Percentiles rank a stretch among this genome's conserved stretches.
These are phyloP conservation scores for Breynia disticha DNA, from an alignment of 441 rosid genomes.

Conservation along the genomic window DNA sequence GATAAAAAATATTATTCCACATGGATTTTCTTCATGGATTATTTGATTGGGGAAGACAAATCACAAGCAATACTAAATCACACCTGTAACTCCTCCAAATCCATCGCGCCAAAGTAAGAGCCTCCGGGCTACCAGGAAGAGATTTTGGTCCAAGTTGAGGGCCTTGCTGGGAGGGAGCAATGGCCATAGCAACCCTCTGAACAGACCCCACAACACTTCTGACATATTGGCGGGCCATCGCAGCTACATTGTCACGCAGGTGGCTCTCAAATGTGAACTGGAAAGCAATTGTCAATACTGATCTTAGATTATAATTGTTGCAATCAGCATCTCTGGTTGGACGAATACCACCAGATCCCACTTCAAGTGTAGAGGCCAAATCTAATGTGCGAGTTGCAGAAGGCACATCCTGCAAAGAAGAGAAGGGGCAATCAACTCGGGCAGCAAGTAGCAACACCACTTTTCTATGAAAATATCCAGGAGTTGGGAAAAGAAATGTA, in stretches of 20 bases:
- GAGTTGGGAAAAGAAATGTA: too few species aligned
- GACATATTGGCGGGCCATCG: constrained; percentile 91
- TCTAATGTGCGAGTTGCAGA: constrained; percentile 65
- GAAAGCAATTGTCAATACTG: constrained; percentile 85
- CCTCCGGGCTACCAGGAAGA: constrained; percentile 82
- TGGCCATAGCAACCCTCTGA: constrained; percentile 95
- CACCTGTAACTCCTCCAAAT: constrained; percentile 83
- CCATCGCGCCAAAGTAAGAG: constrained; percentile 77
- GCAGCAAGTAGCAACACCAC: neutral
- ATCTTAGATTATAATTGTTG: constrained; percentile 49
- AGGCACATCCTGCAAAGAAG: constrained; percentile 43
- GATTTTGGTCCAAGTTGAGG: constrained; percentile 34
- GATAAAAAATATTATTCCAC: too few species aligned
- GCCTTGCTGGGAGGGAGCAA: constrained; percentile 56
- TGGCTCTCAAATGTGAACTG: constrained; percentile 79
- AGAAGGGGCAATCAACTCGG: constrained; percentile 1
- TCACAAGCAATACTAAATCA: neutral
- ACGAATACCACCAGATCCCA: constrained; percentile 43
- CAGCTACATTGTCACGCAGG: constrained; percentile 69
- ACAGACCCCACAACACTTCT: constrained; percentile 77
- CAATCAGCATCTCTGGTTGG: constrained; percentile 37
- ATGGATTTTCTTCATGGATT: neutral
- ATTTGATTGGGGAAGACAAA: neutral
- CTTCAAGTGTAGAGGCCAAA: constrained; percentile 77
- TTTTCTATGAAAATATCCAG: too few species aligned